Conservation (phyloP, 345 rosid species). For the Nasturtium officinale region DNA sequence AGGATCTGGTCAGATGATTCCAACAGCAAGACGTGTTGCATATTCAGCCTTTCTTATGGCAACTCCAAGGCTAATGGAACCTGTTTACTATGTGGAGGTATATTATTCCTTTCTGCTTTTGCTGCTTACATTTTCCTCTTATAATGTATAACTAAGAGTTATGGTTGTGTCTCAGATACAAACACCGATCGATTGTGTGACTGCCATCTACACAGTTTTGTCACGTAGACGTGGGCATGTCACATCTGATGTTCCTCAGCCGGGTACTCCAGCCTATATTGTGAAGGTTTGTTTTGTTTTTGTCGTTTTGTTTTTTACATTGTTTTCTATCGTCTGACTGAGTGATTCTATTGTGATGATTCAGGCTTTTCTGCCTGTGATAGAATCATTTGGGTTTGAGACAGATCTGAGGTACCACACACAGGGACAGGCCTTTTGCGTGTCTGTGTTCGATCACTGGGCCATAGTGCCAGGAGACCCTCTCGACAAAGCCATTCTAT, state of each 20-base stretch:
- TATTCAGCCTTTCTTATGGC: slow-evolving; percentile 94
- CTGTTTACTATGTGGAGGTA: slow-evolving; percentile 99
- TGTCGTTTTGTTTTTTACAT: neutral
- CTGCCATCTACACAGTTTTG: slow-evolving; percentile 89
- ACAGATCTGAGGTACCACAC: slow-evolving; percentile 87
- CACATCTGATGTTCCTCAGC: slow-evolving; percentile 97
- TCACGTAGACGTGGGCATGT: slow-evolving; percentile 98
- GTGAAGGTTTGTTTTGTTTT: slow-evolving; percentile 63
- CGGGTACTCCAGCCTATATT: slow-evolving; percentile 93
- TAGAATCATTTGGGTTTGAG: slow-evolving; percentile 93
- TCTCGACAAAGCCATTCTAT: slow-evolving; percentile 82
- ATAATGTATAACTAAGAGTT: neutral
- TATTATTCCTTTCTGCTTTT: slow-evolving; percentile 17
- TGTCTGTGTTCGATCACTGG: slow-evolving; percentile 87
- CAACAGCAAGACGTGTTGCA: slow-evolving; percentile 95
- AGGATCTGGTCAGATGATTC: slow-evolving; percentile 98
- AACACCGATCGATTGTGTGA: slow-evolving; percentile 95
- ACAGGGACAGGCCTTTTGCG: slow-evolving; percentile 89
- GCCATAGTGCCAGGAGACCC: slow-evolving; percentile 94
- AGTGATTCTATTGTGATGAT: slow-evolving; percentile 12
- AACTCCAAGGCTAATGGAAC: slow-evolving; percentile 97
- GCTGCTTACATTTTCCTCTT: neutral
- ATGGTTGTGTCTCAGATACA: slow-evolving; percentile 66
- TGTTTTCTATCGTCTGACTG: slow-evolving; percentile 21
- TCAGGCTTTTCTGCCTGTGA: slow-evolving; percentile 88